Base-by-base conservation (phyloP, 345 rosid species). In the Lumnitzera racemosa region DNA sequence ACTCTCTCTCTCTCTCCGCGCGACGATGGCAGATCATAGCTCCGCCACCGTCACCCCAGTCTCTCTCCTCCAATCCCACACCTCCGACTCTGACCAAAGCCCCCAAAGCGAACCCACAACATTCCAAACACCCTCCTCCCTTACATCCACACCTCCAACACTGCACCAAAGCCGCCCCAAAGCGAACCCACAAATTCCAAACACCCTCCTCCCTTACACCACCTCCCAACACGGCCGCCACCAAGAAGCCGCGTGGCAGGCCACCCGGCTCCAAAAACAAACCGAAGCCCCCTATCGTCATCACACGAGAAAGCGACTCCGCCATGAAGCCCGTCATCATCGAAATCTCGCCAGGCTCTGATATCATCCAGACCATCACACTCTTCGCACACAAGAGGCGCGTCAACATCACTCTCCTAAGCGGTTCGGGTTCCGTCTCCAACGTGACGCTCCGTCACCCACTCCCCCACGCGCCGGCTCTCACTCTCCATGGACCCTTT, bases 211-310 rank as follows among this genome's bases (percentile, higher is more conserved):
- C 9, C 49, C 59, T 13, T 2, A 64, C 8, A 5, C 53, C 56
- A 1, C 46, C 31, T 4, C 20, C 24, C 47, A 23, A 65, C 31
- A 49, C 41, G 14, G 46, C 47, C 51, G 1, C 61, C 49, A 4
- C 46, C 10, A 60, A 57, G 24, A 83, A 72, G 70, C 81, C 80
- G 0, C 64, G 81, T 24, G 89, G 89, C 2, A 69, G 89, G 11
- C 89, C 89, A 0, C 84, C 75, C 0, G 87, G 87, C 2, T 81
- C 87, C 15, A 81, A 81, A 66, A 84, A 84, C 79, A 84, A 74
- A 57, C 80, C 87, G 10, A 81, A 81, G 47, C 76, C 80, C 0
- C 83, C 90, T 20, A n/a, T 76, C 27, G 58, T 78, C 24, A 51
- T 82, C 27, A 67, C 75, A 41, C 49, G 62, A 20, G 74, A 78